Evolutionary conservation across 2,329 filamentous ascomycete species (phyloP).

Genomic region (Fusarium equiseti): DNA sequence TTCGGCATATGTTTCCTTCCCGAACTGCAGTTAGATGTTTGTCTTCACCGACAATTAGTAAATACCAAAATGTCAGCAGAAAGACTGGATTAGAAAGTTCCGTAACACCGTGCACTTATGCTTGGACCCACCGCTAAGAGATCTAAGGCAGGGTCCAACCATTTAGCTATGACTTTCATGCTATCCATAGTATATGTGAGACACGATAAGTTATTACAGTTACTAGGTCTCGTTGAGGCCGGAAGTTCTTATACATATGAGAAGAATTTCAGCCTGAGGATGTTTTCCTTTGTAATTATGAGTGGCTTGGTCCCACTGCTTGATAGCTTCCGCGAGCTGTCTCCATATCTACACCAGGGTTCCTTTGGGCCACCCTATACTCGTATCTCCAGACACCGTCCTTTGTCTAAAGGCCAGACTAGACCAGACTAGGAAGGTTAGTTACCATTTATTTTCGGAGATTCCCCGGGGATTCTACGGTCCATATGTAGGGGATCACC

Average conservation of each 20-base stretch:
- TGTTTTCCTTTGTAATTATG: not conserved
- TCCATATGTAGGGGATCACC: not conserved
- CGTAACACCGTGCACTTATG: not conserved
- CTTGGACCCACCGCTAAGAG: not conserved
- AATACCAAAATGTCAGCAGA: not conserved
- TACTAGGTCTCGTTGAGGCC: not conserved
- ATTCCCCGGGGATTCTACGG: not conserved
- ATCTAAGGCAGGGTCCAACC: not conserved
- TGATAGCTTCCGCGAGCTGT: not conserved
- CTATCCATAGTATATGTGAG: not conserved
- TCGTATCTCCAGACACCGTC: not conserved
- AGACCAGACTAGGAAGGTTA: not conserved
- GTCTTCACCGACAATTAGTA: not conserved
- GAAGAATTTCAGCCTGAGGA: not conserved
- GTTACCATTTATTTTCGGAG: not conserved
- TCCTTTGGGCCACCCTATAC: not conserved
- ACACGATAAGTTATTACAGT: too few relatives aligned
- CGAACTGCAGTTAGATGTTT: not conserved
- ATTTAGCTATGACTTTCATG: not conserved
- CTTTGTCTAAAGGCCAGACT: not conserved
- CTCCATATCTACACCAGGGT: not conserved
- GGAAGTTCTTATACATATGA: not conserved
- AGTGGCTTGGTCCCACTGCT: not conserved
- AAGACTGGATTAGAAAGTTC: not conserved
- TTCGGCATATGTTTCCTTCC: not conserved